Percentiles rank a stretch among this genome's conserved stretches.
Conservation (phyloP, 805 yeast genomes). For the Limtongia smithiae region DNA sequence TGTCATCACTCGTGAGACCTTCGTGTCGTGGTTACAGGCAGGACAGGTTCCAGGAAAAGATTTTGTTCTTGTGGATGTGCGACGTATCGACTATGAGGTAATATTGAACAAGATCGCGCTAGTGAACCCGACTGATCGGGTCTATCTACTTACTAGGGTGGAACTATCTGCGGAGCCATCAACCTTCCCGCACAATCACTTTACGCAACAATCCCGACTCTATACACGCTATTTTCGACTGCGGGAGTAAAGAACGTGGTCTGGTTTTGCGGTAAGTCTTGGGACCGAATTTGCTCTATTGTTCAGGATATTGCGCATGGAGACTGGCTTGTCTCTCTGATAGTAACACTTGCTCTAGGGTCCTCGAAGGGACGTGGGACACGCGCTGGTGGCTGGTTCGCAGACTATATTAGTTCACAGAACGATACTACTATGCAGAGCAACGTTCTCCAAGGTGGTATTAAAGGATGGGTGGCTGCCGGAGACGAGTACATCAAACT, state of each 20-base stretch:
- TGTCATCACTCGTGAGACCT: background rate
- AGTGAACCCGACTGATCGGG: too few relatives aligned
- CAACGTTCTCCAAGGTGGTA: conserved; percentile 1
- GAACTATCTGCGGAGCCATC: conserved; percentile 4
- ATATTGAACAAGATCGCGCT: too few relatives aligned
- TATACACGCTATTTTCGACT: background rate
- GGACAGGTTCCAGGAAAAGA: conserved; percentile 4
- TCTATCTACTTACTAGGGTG: background rate
- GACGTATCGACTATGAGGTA: conserved; percentile 8
- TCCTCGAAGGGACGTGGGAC: conserved; percentile 9
- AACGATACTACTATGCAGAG: background rate
- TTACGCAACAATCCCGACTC: conserved; percentile 3
- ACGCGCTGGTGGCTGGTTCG: conserved; percentile 11
- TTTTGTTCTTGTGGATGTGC: conserved; percentile 9
- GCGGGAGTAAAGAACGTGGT: background rate
- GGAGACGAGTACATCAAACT: conserved; percentile 1
- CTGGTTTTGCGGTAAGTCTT: conserved; percentile 10
- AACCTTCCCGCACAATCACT: conserved; percentile 9
- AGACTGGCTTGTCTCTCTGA: too few relatives aligned
- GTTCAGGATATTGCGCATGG: too few relatives aligned
- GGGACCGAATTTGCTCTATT: too few relatives aligned
- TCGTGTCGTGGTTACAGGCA: background rate
- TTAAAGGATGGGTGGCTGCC: conserved; percentile 3
- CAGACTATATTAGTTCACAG: conserved; percentile 1
- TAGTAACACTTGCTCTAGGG: background rate